Evolutionary conservation across 2,329 filamentous ascomycete species (phyloP).

Genomic region (Fusarium agapanthi): DNA sequence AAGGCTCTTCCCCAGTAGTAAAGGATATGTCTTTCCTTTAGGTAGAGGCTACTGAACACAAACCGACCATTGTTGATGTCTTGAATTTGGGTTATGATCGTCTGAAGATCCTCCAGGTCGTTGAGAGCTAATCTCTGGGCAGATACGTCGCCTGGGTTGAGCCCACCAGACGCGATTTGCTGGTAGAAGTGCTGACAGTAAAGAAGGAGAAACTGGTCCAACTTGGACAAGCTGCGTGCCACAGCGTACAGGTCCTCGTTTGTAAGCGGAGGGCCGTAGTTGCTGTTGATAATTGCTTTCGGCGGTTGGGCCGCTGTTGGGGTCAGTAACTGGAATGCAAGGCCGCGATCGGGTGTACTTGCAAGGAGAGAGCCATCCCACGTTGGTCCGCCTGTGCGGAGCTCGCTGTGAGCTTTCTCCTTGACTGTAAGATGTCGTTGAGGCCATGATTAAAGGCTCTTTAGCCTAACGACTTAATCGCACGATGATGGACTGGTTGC

Average conservation of each 20-base stretch:
- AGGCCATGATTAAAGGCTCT: background rate
- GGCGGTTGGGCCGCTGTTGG: background rate
- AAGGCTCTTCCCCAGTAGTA: background rate
- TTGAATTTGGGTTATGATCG: background rate
- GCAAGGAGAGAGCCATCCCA: background rate
- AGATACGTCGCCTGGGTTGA: background rate
- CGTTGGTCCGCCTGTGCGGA: background rate
- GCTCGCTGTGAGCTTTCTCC: background rate
- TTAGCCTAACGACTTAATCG: fast-evolving
- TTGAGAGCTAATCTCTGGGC: fast-evolving
- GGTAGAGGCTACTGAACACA: background rate
- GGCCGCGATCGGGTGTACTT: fast-evolving
- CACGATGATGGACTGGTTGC: background rate
- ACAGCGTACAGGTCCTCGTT: background rate
- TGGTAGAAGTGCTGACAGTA: background rate
- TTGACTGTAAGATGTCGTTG: background rate
- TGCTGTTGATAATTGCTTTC: background rate
- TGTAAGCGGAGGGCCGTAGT: background rate
- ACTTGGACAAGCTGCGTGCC: fast-evolving
- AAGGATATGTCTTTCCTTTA: background rate
- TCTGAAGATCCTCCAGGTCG: background rate
- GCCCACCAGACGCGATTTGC: background rate
- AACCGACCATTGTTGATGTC: background rate
- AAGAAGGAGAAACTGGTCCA: background rate
- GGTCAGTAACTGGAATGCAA: background rate